Percentiles rank a stretch among this genome's conserved stretches.
phyloP scores from a whole-genome alignment of 805 yeast genomes.

The Phaffomyces thermotolerans region DNA sequence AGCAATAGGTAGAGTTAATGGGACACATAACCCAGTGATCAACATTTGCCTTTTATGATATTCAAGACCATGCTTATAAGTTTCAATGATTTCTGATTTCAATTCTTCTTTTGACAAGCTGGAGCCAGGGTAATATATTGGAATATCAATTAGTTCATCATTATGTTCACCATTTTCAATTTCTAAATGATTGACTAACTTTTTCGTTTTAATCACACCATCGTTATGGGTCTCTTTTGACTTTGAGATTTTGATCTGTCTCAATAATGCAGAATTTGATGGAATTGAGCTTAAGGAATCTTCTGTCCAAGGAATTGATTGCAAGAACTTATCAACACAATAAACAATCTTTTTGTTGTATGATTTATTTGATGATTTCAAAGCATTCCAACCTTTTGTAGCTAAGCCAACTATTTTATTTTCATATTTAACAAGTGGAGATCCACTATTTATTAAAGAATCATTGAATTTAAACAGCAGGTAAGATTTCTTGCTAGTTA shows the following conservation, averaged over 20 bases:
- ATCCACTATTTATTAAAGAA: constrained; percentile 26
- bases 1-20: constrained; percentile 74
- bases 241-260: constrained; percentile 21
- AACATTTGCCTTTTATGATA: constrained; percentile 52
- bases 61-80: constrained; percentile 37
- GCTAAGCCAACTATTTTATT: constrained; percentile 43
- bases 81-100: constrained; percentile 31
- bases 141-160: constrained; percentile 27
- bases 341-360: constrained; percentile 55
- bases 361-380: constrained; percentile 46
- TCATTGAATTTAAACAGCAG: constrained; percentile 59
- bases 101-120: constrained; percentile 27
- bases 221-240: constrained; percentile 7
- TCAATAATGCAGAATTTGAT: constrained; percentile 47
- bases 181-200: constrained; percentile 5
- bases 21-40: constrained; percentile 52
- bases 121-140: constrained; percentile 44
- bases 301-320: constrained; percentile 74
- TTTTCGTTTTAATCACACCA: constrained; percentile 1
- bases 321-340: constrained; percentile 45
- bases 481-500: constrained; percentile 54
- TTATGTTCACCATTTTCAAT: constrained; percentile 15
- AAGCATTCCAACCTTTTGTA: constrained; percentile 51
- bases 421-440: constrained; percentile 34
- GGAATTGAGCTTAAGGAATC: constrained; percentile 72